Conservation (phyloP, 2,329 filamentous ascomycete species). For the Niveomyces coronatus region DNA sequence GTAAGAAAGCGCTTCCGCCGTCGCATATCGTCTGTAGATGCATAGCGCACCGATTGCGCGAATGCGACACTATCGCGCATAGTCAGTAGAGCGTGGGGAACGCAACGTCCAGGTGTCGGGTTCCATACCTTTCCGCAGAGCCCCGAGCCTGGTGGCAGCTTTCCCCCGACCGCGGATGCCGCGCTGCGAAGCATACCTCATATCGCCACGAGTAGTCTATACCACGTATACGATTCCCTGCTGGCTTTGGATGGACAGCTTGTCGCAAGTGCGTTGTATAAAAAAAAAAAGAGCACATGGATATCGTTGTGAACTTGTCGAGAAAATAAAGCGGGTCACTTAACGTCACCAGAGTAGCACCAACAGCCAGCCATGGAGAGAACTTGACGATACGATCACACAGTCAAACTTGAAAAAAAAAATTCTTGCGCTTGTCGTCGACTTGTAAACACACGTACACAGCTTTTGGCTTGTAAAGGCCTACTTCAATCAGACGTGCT, state of each 20-base stretch:
- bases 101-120: neutral
- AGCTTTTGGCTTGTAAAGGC: too few species aligned
- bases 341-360: too few species aligned
- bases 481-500: too few species aligned
- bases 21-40: neutral
- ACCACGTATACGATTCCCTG: too few species aligned
- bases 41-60: neutral
- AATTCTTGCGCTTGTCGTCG: too few species aligned
- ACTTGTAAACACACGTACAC: too few species aligned
- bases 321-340: conserved; percentile 5
- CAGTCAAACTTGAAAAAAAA: too few species aligned
- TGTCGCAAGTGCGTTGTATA: neutral
- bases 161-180: conserved; percentile 21
- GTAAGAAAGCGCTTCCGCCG: neutral
- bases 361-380: too few species aligned
- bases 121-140: neutral
- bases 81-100: neutral
- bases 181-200: conserved; percentile 28
- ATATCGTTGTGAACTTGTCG: too few species aligned
- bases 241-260: neutral
- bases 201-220: conserved; percentile 13
- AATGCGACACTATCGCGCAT: neutral
- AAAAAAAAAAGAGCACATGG: neutral
- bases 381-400: too few species aligned
- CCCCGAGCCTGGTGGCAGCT: conserved; percentile 14